A percentile compares a stretch with the other conserved stretches of the same genome.
phyloP scores from a whole-genome alignment of 164 flowering plant species.

The Warburgia ugandensis region DNA sequence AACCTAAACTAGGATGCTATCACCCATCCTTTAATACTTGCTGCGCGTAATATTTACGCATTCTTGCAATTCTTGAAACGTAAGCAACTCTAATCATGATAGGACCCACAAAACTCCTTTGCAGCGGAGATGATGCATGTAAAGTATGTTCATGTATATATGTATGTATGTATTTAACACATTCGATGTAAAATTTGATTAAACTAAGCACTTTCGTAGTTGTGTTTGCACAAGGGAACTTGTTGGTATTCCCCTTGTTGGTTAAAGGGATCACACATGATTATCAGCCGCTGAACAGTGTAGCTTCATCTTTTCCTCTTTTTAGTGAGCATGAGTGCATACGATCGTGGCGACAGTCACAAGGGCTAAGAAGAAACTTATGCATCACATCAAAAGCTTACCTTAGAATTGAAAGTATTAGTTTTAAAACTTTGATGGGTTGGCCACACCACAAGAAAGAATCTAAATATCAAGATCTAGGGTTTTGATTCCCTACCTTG shows the following conservation, averaged over 20 bases:
- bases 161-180: no score
- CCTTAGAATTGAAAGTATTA: slow-evolving; percentile 1
- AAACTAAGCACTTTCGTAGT: not conserved
- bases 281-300: slow-evolving; percentile 1
- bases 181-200: no score
- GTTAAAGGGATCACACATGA: slow-evolving; percentile 3
- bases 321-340: slow-evolving; percentile 1
- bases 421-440: not conserved
- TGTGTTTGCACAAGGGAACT: slow-evolving; percentile 1
- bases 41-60: no score
- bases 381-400: slow-evolving; percentile 3
- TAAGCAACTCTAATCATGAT: no score
- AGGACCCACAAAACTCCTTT: no score
- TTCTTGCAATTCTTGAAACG: no score
- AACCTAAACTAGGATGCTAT: no score
- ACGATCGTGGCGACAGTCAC: slow-evolving; percentile 10
- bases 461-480: slow-evolving; percentile 1
- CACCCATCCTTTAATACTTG: no score
- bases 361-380: not conserved
- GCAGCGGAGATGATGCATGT: no score
- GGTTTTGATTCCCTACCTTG: slow-evolving; percentile 9
- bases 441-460: slow-evolving; percentile 9
- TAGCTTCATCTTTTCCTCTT: not conserved
- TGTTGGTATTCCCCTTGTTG: slow-evolving; percentile 1
- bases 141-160: no score